These are phyloP conservation scores for Populus tomentosa DNA, from an alignment of 441 rosid genomes.

Conservation along the genomic window DNA sequence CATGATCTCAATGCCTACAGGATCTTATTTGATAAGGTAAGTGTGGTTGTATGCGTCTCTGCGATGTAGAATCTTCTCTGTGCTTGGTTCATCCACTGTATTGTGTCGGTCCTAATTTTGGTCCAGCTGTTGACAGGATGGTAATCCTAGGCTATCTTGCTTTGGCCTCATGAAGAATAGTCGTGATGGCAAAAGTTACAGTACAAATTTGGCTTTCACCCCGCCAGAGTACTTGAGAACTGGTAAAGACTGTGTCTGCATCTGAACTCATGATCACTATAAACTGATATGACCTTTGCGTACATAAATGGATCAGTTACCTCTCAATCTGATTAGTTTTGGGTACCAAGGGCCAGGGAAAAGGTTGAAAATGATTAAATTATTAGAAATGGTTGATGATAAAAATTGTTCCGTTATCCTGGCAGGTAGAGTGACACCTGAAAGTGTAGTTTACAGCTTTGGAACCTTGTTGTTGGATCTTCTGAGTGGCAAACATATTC, in stretches of 20 bases:
- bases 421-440: too few species aligned
- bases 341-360: background rate
- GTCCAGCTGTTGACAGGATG: constrained; percentile 53
- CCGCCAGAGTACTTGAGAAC: constrained; percentile 97
- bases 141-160: constrained; percentile 90
- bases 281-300: background rate
- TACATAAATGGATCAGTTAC: background rate
- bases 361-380: background rate
- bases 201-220: constrained; percentile 94
- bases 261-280: background rate
- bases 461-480: too few species aligned
- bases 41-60: too few species aligned
- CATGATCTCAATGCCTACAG: constrained; percentile 97
- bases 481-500: too few species aligned
- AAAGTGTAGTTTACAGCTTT: too few species aligned
- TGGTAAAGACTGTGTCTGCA: constrained; percentile 33
- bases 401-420: too few species aligned
- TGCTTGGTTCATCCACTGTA: background rate
- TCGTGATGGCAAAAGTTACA: constrained; percentile 93
- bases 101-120: constrained; percentile 8
- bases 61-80: background rate
- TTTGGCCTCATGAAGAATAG: constrained; percentile 98
- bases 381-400: background rate
- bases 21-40: constrained; percentile 85
- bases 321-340: background rate